A percentile compares a stretch with the other conserved stretches of the same genome.
These are phyloP conservation scores for Allium sativum DNA, from an alignment of 106 monocot species.

Conservation along the genomic window DNA sequence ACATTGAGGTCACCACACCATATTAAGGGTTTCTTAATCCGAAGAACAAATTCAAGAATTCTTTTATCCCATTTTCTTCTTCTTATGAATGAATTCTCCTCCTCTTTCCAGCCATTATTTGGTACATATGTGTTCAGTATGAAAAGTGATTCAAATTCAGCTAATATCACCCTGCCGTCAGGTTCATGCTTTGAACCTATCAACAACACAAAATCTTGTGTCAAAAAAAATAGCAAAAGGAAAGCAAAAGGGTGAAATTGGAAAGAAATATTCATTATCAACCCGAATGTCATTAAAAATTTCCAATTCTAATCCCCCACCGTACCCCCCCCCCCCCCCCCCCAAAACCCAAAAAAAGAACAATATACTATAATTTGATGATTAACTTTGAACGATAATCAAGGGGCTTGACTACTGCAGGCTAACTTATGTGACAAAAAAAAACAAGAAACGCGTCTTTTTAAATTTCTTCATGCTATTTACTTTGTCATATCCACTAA, in stretches of 20 bases:
- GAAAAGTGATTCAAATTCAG: conserved; percentile 81
- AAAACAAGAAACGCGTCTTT: too few relatives aligned
- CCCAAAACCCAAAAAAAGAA: too few relatives aligned
- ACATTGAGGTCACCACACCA: conserved; percentile 99
- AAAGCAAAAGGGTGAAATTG: not conserved
- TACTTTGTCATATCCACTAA: too few relatives aligned
- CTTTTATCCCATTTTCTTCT: conserved; percentile 98
- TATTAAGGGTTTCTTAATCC: conserved; percentile 69
- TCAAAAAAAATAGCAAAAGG: too few relatives aligned
- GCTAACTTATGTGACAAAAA: too few relatives aligned
- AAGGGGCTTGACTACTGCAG: too few relatives aligned
- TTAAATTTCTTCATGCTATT: too few relatives aligned
- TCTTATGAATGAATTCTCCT: conserved; percentile 85
- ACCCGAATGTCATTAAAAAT: too few relatives aligned
- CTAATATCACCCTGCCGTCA: conserved; percentile 95
- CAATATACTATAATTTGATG: too few relatives aligned
- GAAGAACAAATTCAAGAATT: conserved; percentile 79
- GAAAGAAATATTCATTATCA: not conserved
- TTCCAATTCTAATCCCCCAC: too few relatives aligned
- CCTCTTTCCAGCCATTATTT: conserved; percentile 98
- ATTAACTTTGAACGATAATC: too few relatives aligned
- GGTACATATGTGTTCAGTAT: conserved; percentile 86
- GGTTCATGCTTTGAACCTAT: conserved; percentile 87
- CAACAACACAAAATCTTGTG: conserved; percentile 13
- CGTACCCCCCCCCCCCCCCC: too few relatives aligned